Evolutionary conservation across 306 rosid species (phyloP).

Genomic region (Lupinus albus): DNA sequence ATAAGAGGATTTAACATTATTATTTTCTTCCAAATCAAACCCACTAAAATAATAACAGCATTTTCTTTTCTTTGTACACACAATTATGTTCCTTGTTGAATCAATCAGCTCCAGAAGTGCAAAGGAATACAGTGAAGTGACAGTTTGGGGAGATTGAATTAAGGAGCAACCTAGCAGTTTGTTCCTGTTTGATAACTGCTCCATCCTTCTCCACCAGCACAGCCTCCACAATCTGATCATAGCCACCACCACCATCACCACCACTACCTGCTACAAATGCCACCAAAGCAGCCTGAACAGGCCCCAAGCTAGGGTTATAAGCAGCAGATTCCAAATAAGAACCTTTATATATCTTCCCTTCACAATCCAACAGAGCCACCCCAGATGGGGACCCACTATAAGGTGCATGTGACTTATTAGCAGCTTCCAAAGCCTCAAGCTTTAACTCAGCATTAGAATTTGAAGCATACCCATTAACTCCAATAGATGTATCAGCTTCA

Average conservation of each 20-base stretch:
- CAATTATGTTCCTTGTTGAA: too few species aligned
- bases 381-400: slow-evolving; percentile 86
- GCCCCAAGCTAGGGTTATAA: slow-evolving; percentile 87
- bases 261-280: slow-evolving; percentile 58
- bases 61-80: background rate
- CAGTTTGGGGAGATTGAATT: slow-evolving; percentile 54
- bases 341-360: slow-evolving; percentile 60
- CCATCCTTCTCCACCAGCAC: slow-evolving; percentile 76
- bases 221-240: slow-evolving; percentile 57
- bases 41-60: background rate
- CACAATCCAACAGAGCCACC: slow-evolving; percentile 61
- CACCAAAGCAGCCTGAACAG: slow-evolving; percentile 71
- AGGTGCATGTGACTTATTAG: slow-evolving; percentile 80
- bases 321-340: slow-evolving; percentile 90
- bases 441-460: slow-evolving; percentile 15
- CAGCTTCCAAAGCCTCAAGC: slow-evolving; percentile 69
- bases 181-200: slow-evolving; percentile 68
- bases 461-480: background rate
- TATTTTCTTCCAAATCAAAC: background rate
- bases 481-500: slow-evolving; percentile 57
- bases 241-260: slow-evolving; percentile 52
- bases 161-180: slow-evolving; percentile 63
- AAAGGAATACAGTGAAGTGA: slow-evolving; percentile 50
- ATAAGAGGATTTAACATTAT: background rate
- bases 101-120: slow-evolving; percentile 20